Conservation (phyloP, 106 monocot genomes). For the Alisma plantagoaquatica region DNA sequence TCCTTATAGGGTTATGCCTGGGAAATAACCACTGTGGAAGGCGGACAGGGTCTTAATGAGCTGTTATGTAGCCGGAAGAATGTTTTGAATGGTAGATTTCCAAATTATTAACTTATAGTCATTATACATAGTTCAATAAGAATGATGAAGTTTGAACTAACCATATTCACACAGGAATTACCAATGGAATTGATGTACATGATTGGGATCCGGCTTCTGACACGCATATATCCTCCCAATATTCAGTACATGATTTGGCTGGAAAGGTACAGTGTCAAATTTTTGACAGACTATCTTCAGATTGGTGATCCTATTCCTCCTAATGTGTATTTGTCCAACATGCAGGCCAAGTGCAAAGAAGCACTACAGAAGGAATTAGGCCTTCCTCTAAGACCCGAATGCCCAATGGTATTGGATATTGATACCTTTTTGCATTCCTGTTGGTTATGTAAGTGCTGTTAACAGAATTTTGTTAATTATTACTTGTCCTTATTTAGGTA, state of each 20-base stretch:
- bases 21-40: slow-evolving; percentile 94
- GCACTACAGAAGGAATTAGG: slow-evolving; percentile 80
- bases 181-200: slow-evolving; percentile 78
- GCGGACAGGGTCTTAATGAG: slow-evolving; percentile 79
- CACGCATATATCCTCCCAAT: slow-evolving; percentile 67
- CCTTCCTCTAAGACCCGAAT: slow-evolving; percentile 44
- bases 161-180: slow-evolving; percentile 74
- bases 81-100: slow-evolving; percentile 67
- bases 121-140: too few species aligned
- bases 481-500: slow-evolving; percentile 60
- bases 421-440: too few species aligned
- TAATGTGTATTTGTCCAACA: not conserved
- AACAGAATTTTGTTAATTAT: too few species aligned
- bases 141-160: too few species aligned
- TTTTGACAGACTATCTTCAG: not conserved
- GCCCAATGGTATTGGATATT: slow-evolving; percentile 60
- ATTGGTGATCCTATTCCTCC: not conserved
- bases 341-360: slow-evolving; percentile 70
- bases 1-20: slow-evolving; percentile 69
- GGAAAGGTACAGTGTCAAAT: slow-evolving; percentile 40
- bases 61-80: slow-evolving; percentile 54
- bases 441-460: too few species aligned
- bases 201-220: slow-evolving; percentile 86
- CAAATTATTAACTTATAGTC: too few species aligned
- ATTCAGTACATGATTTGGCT: slow-evolving; percentile 57